Evolutionary conservation across 345 rosid genomes (phyloP).

Genomic region (Euphorbia tirucalli): DNA sequence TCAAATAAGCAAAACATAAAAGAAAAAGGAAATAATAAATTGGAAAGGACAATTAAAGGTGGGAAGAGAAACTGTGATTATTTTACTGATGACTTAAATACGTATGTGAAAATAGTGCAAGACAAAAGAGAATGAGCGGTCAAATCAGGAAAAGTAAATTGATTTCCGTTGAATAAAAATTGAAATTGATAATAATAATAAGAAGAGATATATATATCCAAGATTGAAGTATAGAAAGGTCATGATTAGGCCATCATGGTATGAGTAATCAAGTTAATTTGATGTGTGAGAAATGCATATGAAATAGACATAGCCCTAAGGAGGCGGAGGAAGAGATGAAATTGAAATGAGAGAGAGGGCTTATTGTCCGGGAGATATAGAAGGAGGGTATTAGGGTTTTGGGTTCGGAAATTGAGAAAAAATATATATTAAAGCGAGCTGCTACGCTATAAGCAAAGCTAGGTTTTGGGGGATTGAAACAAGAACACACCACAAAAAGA

Average conservation of each 20-base stretch:
- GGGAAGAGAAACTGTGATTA: slow-evolving; percentile 25
- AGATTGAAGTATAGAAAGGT: not conserved
- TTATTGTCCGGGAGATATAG: slow-evolving; percentile 35
- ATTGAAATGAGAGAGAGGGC: not conserved
- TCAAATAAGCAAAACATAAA: slow-evolving; percentile 24
- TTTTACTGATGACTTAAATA: slow-evolving; percentile 33
- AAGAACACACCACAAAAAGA: slow-evolving; percentile 18
- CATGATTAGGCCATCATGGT: slow-evolving; percentile 39
- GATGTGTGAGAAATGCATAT: not conserved
- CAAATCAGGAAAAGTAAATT: slow-evolving; percentile 42
- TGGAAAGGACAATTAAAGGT: slow-evolving; percentile 28
- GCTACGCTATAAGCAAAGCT: too few relatives aligned
- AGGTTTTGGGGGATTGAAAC: too few relatives aligned
- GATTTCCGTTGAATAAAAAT: too few relatives aligned
- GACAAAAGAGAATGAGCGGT: slow-evolving; percentile 46
- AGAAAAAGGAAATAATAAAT: slow-evolving; percentile 18
- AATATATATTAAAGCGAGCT: too few relatives aligned
- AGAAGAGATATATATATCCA: not conserved
- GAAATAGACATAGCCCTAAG: slow-evolving; percentile 19
- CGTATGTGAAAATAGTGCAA: slow-evolving; percentile 17
- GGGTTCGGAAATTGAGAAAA: slow-evolving; percentile 48
- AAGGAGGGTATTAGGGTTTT: slow-evolving; percentile 25
- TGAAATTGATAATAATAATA: not conserved
- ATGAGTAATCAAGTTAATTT: slow-evolving; percentile 2
- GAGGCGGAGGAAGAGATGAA: slow-evolving; percentile 14